Base-by-base conservation (phyloP, 2,329 filamentous ascomycete species). In the Fusarium sp. region DNA sequence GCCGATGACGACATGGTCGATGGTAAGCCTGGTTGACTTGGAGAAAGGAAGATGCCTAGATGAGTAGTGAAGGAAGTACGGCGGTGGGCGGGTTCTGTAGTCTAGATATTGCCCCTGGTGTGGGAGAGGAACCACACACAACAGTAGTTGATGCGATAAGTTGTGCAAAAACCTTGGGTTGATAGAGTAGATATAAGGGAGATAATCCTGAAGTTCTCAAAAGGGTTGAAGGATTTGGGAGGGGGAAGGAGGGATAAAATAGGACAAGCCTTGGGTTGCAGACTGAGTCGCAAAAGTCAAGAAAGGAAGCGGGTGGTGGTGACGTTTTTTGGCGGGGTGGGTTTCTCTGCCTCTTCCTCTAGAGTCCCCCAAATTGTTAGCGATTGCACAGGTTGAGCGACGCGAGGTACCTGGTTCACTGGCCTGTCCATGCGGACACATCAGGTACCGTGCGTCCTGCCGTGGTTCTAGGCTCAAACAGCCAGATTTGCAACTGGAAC, bases 1-100 rank as follows among this genome's bases (percentile, higher is more conserved):
- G 75, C 67, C 69, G 79, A 77, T 71, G 79, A 78, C 76, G 80
- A 77, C 80, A 80, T 79, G 65, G 64, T 75, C 66, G 73, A 57
- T 62, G 56, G 67, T 56, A 64, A 62, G 40, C n/a, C 35, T 37
- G 35, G 15, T 52, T 65, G 40, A 39, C 15, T 33, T 27, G 51
- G 46, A 50, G 45, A 52, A 57, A 52, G 45, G 62, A 37, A 37
- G 35, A 37, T 37, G 27, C 10, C 27, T 30, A 49, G 43, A 68
- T 22, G 5, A 22, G 20, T 35, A 52, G 49, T 55, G 61, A 14
- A 37, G 17, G n/a, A 37, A 47, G 35, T 35, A 30, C 33, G 39
- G 56, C 40, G 39, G 48, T 55, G 50, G 22, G 39, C 14, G 39
- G 43, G 13, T 37, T 37, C 35, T 37, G 17, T 48, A 25, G 13